Percentiles rank a stretch among this genome's conserved stretches.
phyloP scores from a whole-genome alignment of 768 basidiomycete genomes.

The Mycena filopes region DNA sequence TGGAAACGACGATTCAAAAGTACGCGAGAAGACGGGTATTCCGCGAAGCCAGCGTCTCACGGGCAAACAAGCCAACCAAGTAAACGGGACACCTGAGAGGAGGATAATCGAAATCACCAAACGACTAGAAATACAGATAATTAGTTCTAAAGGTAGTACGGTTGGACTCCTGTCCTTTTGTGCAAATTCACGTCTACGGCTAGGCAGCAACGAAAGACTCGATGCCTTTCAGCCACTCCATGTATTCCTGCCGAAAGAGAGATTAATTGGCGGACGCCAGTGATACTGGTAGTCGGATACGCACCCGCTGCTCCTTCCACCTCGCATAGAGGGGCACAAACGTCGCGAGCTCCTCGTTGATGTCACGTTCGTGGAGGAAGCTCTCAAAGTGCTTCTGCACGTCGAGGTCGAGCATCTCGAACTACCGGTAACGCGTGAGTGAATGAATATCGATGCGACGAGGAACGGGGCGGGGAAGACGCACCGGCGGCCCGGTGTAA shows the following conservation, averaged over 20 bases:
- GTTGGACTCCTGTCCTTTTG: not conserved
- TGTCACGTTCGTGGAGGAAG: slow-evolving; percentile 89
- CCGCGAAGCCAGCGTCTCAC: no score
- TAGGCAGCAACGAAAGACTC: slow-evolving; percentile 80
- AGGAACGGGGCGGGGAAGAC: slow-evolving; percentile 20
- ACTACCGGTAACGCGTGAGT: slow-evolving; percentile 64
- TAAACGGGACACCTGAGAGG: no score
- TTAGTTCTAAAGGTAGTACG: not conserved
- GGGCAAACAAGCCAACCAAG: no score
- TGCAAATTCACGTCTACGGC: not conserved
- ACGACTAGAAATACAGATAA: not conserved
- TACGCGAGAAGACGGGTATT: no score
- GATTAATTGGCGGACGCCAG: slow-evolving; percentile 25
- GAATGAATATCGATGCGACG: not conserved
- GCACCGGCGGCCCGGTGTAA: slow-evolving; percentile 90
- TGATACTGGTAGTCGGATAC: slow-evolving; percentile 35
- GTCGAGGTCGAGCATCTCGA: slow-evolving; percentile 86
- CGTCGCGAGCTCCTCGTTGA: slow-evolving; percentile 82
- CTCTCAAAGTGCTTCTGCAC: slow-evolving; percentile 93
- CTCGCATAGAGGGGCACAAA: slow-evolving; percentile 92
- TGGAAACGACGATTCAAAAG: no score
- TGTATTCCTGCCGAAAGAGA: slow-evolving; percentile 76
- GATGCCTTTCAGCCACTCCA: slow-evolving; percentile 86
- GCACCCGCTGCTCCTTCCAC: slow-evolving; percentile 92
- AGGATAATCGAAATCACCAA: no score